A percentile compares a stretch with the other conserved stretches of the same genome.
Conservation (phyloP, 371 early-diverging fungal genomes). For the Lichtheimia corymbifera region DNA sequence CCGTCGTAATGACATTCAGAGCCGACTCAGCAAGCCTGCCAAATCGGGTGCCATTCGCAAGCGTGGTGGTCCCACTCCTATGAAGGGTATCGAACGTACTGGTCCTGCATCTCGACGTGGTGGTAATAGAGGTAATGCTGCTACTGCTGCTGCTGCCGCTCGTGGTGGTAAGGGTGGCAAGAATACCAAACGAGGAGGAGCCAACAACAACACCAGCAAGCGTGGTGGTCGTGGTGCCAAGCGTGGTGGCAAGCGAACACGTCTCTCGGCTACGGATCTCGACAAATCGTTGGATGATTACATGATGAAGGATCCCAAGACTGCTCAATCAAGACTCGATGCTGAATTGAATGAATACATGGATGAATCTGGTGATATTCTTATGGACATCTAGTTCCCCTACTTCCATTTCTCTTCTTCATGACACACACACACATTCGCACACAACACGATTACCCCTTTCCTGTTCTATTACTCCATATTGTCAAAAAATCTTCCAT, state of each 20-base stretch:
- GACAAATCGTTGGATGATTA: constrained; percentile 47
- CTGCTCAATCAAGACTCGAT: constrained; percentile 46
- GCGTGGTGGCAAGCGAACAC: constrained; percentile 20
- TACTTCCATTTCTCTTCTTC: too few species aligned
- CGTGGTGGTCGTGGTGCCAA: constrained; percentile 2
- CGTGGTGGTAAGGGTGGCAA: neutral
- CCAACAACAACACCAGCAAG: neutral
- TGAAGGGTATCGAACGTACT: constrained; percentile 20
- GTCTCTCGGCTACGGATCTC: constrained; percentile 32
- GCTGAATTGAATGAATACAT: constrained; percentile 45
- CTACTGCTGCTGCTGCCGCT: neutral
- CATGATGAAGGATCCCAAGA: constrained; percentile 55
- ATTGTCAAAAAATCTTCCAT: too few species aligned
- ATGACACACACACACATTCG: too few species aligned
- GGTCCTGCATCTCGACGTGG: constrained; percentile 7
- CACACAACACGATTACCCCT: too few species aligned
- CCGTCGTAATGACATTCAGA: constrained; percentile 31
- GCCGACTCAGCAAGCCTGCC: constrained; percentile 31
- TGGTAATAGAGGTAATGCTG: neutral
- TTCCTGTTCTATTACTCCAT: too few species aligned
- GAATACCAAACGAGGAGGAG: neutral
- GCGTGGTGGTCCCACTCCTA: constrained; percentile 15
- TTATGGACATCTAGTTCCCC: constrained; percentile 13
- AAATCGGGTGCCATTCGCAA: constrained; percentile 30
- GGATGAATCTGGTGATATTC: constrained; percentile 33